Evolutionary conservation across 1,284 basidiomycete genomes (phyloP).

Genomic region (Earliella scabrosa): DNA sequence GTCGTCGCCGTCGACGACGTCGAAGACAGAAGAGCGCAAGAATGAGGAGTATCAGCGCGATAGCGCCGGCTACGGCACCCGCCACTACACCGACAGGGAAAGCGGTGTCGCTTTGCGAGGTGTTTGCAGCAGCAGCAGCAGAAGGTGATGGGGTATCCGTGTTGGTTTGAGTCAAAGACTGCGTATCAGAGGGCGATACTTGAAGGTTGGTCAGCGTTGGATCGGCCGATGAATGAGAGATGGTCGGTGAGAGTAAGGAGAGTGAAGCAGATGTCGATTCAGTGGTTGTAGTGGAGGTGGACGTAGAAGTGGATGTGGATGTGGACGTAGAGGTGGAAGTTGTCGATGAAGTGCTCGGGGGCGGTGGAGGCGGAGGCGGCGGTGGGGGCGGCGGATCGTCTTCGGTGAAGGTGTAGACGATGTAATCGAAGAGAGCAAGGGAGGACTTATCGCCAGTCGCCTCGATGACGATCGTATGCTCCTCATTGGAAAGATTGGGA

Average conservation of each 20-base stretch:
- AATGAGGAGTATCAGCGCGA: background rate
- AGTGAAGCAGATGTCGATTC: background rate
- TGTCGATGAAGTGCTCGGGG: no score
- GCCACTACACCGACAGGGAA: background rate
- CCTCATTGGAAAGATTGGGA: slow-evolving; percentile 16
- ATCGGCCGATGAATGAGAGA: background rate
- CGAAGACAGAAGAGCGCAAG: background rate
- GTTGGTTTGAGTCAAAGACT: no score
- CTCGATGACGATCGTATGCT: slow-evolving; percentile 25
- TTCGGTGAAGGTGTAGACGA: slow-evolving; percentile 25
- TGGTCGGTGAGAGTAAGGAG: background rate
- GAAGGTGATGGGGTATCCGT: background rate
- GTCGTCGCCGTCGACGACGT: background rate
- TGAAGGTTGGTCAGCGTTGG: background rate
- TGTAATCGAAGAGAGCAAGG: slow-evolving; percentile 30
- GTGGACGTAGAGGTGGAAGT: background rate
- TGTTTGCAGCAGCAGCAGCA: background rate
- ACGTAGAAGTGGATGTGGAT: background rate
- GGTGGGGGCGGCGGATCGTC: background rate
- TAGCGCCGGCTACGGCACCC: background rate
- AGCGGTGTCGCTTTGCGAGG: background rate
- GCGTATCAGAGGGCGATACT: background rate
- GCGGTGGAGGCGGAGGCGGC: background rate
- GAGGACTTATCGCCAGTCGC: slow-evolving; percentile 7
- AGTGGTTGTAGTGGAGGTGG: background rate